Percentiles rank a stretch among this genome's conserved stretches.
Conservation (phyloP, 768 basidiomycete species). For the Saitozyma podzolica region DNA sequence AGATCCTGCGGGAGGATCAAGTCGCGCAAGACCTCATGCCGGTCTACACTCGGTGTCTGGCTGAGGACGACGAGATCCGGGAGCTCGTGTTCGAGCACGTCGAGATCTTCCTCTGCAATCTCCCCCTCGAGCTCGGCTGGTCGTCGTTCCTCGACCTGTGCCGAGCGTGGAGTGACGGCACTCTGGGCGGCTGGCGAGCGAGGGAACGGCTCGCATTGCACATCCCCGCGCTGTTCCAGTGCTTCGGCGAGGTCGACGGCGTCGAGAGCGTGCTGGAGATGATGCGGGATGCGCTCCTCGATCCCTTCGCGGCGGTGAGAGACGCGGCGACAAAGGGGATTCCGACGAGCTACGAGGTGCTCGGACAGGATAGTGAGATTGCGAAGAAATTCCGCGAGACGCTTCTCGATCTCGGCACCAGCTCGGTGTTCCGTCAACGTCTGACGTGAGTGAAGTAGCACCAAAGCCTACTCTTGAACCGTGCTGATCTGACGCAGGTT, state of each 20-base stretch:
- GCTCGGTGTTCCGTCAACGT: slow-evolving; percentile 58
- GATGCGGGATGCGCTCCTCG: slow-evolving; percentile 66
- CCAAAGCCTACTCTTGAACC: too few relatives aligned
- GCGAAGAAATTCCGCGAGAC: slow-evolving; percentile 34
- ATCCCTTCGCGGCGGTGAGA: slow-evolving; percentile 79
- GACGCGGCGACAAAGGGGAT: slow-evolving; percentile 64
- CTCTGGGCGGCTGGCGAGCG: slow-evolving; percentile 74
- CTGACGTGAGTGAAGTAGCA: slow-evolving; percentile 58
- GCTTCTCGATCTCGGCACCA: slow-evolving; percentile 57
- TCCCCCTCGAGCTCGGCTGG: slow-evolving; percentile 59
- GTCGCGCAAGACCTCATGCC: slow-evolving; percentile 68
- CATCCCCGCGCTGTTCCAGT: slow-evolving; percentile 59
- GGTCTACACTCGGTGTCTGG: slow-evolving; percentile 63
- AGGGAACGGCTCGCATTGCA: slow-evolving; percentile 67
- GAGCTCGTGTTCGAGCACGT: slow-evolving; percentile 70
- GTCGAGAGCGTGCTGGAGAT: slow-evolving; percentile 61
- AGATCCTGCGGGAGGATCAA: slow-evolving; percentile 72
- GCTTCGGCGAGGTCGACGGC: slow-evolving; percentile 55
- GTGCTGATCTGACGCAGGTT: slow-evolving; percentile 60
- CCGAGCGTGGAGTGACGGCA: slow-evolving; percentile 62
- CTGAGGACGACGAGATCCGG: slow-evolving; percentile 68
- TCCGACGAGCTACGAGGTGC: slow-evolving; percentile 36
- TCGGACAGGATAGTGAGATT: slow-evolving; percentile 52
- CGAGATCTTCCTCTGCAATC: slow-evolving; percentile 60
- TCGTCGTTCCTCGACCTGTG: slow-evolving; percentile 56